These are phyloP conservation scores for Ogataea neopini DNA, from an alignment of 805 yeast species.

Conservation along the genomic window DNA sequence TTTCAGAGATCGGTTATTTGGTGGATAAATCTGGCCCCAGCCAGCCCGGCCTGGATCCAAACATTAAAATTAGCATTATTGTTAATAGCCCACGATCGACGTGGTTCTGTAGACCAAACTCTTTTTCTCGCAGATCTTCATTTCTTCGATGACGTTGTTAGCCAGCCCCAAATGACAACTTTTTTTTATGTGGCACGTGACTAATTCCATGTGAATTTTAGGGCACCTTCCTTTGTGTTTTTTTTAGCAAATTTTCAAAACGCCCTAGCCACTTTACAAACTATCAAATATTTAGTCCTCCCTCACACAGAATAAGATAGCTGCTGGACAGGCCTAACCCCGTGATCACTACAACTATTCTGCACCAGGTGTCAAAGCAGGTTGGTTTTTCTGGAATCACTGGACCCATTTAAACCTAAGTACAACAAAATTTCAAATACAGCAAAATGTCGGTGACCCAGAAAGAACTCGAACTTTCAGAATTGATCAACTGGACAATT, in stretches of 20 bases:
- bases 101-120: background rate
- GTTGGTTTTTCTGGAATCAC: background rate
- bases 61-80: too few species aligned
- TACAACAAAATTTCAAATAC: background rate
- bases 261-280: background rate
- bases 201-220: background rate
- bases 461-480: slow-evolving; percentile 45
- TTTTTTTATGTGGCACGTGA: background rate
- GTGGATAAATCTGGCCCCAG: too few species aligned
- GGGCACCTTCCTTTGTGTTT: background rate
- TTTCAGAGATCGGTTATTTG: too few species aligned
- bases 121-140: background rate
- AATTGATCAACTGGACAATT: slow-evolving; percentile 83
- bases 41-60: background rate
- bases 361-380: background rate
- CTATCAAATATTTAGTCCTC: background rate
- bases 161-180: too few species aligned
- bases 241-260: slow-evolving; percentile 7
- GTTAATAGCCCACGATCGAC: too few species aligned
- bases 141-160: background rate
- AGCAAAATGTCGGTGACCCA: slow-evolving; percentile 27
- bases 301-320: background rate
- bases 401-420: background rate
- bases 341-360: background rate
- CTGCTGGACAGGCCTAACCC: slow-evolving; percentile 3